Conservation (phyloP, 768 basidiomycete species). For the Lentinula boryana region DNA sequence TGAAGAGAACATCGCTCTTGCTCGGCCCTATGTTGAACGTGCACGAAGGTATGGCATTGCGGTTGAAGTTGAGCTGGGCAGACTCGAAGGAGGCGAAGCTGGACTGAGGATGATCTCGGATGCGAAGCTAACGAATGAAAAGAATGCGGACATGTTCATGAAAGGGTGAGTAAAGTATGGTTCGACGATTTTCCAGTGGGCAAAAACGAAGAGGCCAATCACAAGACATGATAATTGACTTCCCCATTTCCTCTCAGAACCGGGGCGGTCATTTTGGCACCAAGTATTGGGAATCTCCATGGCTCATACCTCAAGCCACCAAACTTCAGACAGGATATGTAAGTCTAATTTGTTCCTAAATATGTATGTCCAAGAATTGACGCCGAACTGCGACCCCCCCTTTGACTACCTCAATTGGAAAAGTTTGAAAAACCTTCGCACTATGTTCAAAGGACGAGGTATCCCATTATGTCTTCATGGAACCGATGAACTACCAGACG, state of each 20-base stretch:
- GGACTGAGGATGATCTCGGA: conserved; percentile 40
- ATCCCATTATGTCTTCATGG: conserved; percentile 39
- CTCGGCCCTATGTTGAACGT: conserved; percentile 38
- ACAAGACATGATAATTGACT: background rate
- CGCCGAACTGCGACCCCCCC: background rate
- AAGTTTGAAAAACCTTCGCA: conserved; percentile 31
- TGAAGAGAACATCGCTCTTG: conserved; percentile 39
- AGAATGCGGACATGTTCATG: conserved; percentile 37
- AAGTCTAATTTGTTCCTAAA: conserved; percentile 4
- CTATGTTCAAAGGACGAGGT: conserved; percentile 24
- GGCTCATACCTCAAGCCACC: conserved; percentile 39
- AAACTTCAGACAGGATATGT: conserved; percentile 41
- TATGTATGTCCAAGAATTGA: background rate
- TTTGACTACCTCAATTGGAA: background rate
- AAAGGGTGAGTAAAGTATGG: conserved; percentile 20
- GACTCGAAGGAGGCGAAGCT: conserved; percentile 44
- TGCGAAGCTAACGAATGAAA: conserved; percentile 39
- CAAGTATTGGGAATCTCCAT: conserved; percentile 43
- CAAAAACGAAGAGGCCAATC: background rate
- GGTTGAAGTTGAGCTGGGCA: conserved; percentile 42
- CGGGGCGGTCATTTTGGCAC: conserved; percentile 38
- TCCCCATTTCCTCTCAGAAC: conserved; percentile 21
- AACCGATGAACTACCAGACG: conserved; percentile 38
- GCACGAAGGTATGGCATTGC: conserved; percentile 32
- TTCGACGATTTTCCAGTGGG: too few species aligned